phyloP scores from a whole-genome alignment of 1,284 basidiomycete genomes.

The Farysia itapuensis region DNA sequence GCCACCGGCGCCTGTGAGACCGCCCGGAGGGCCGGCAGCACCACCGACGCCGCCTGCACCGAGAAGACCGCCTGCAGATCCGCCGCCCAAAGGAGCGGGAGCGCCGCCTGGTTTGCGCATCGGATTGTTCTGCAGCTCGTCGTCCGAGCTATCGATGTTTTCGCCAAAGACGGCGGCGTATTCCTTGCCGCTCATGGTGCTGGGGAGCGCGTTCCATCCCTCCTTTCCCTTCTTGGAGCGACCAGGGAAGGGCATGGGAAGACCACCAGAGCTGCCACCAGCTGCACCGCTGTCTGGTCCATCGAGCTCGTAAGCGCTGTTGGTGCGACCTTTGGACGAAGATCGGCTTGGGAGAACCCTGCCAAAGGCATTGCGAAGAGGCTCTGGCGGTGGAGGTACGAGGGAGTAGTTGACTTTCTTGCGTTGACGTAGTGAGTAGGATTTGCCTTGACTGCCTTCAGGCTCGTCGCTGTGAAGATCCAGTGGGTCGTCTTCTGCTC shows the following conservation, averaged over 20 bases:
- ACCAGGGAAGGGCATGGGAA: conserved; percentile 37
- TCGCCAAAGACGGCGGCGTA: conserved; percentile 55
- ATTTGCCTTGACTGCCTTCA: conserved; percentile 38
- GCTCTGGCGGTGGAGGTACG: conserved; percentile 44
- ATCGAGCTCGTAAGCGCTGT: conserved; percentile 21
- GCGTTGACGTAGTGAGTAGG: conserved; percentile 53
- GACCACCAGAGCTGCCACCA: background rate
- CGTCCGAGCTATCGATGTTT: conserved; percentile 52
- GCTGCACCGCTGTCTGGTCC: conserved; percentile 3
- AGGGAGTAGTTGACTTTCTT: conserved; percentile 58
- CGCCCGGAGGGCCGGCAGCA: conserved; percentile 31
- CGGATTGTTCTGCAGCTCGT: conserved; percentile 44
- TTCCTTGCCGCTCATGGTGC: conserved; percentile 54
- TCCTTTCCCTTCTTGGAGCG: conserved; percentile 46
- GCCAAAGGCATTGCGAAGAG: conserved; percentile 50
- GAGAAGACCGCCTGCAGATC: conserved; percentile 24
- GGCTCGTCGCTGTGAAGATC: conserved; percentile 43
- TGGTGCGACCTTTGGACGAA: conserved; percentile 3
- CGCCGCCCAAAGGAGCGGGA: conserved; percentile 12
- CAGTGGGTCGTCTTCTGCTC: conserved; percentile 33
- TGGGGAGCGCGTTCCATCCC: conserved; percentile 45
- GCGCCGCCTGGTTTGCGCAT: conserved; percentile 28
- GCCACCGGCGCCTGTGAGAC: conserved; percentile 20
- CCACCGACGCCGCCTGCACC: conserved; percentile 39
- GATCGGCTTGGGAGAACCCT: conserved; percentile 27